Percentiles rank a stretch among this genome's conserved stretches.
Conservation (phyloP, 169 alveolate genomes). For the Cryptosporidium baileyi region DNA sequence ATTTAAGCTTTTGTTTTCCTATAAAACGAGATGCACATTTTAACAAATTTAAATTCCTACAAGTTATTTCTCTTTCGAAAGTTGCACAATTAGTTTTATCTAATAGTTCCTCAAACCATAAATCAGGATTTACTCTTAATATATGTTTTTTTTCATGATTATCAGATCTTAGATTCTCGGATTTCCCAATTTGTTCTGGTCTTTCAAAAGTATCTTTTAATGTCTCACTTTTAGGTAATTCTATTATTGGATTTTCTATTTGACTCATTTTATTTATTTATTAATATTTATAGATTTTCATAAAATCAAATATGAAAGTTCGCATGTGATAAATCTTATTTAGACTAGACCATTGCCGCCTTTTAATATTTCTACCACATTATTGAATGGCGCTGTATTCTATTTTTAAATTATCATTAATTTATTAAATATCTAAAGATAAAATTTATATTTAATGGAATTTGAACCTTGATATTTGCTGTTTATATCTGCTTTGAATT, state of each 20-base stretch:
- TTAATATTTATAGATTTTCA: too few relatives aligned
- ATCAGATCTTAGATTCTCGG: neutral
- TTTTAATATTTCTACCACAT: too few relatives aligned
- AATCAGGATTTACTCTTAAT: constrained; percentile 47
- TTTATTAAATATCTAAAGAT: too few relatives aligned
- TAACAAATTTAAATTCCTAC: constrained; percentile 48
- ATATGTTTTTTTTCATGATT: neutral
- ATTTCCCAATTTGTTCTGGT: constrained; percentile 15
- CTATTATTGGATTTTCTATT: neutral
- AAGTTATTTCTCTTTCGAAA: constrained; percentile 51
- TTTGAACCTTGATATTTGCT: too few relatives aligned
- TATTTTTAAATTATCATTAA: too few relatives aligned
- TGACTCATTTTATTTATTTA: constrained; percentile 11
- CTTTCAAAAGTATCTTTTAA: constrained; percentile 20
- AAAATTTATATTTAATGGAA: too few relatives aligned
- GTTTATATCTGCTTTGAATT: too few relatives aligned
- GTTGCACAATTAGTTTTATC: constrained; percentile 57
- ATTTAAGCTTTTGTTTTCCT: constrained; percentile 44
- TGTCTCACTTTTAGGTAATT: constrained; percentile 2
- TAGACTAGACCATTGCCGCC: too few relatives aligned
- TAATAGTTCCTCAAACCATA: constrained; percentile 55
- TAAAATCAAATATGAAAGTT: too few relatives aligned
- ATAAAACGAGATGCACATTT: constrained; percentile 36
- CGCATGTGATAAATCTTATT: too few relatives aligned
- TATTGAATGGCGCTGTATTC: too few relatives aligned